phyloP scores from a whole-genome alignment of 176 grass and related monocot genomes.

The Poa annua region DNA sequence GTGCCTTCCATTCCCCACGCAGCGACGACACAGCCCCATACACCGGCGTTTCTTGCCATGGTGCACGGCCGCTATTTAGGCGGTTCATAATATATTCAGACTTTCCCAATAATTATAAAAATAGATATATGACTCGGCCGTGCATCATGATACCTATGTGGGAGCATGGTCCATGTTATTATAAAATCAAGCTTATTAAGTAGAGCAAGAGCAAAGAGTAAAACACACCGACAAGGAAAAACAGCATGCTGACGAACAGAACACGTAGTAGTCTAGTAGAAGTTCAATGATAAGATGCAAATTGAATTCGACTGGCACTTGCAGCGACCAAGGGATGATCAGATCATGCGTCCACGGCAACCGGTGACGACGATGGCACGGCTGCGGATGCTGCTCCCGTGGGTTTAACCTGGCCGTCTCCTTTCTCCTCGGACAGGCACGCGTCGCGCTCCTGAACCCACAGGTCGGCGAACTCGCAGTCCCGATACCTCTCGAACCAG shows the following conservation, averaged over 20 bases:
- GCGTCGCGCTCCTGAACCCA: slow-evolving; percentile 72
- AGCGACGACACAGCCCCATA: no score
- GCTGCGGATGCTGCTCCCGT: neutral
- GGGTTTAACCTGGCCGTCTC: neutral
- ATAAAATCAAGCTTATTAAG: no score
- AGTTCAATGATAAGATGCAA: neutral
- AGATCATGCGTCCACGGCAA: slow-evolving; percentile 29
- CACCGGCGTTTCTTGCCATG: no score
- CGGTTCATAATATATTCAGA: no score
- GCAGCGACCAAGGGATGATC: neutral
- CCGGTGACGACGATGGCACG: neutral
- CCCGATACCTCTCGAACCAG: slow-evolving; percentile 71
- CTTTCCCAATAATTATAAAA: no score
- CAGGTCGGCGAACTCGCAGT: slow-evolving; percentile 74
- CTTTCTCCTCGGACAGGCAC: slow-evolving; percentile 46
- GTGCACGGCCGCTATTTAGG: no score
- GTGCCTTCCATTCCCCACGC: no score
- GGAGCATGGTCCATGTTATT: no score
- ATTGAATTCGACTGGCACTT: neutral
- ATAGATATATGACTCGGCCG: no score
- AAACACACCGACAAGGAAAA: neutral
- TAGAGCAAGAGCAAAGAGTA: no score
- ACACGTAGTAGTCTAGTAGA: neutral
- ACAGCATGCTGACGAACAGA: neutral
- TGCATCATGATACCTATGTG: no score